Percentiles rank a stretch among this genome's conserved stretches.
These are phyloP conservation scores for Ensete glaucum DNA, from an alignment of 176 grass and related monocot species.

Conservation along the genomic window DNA sequence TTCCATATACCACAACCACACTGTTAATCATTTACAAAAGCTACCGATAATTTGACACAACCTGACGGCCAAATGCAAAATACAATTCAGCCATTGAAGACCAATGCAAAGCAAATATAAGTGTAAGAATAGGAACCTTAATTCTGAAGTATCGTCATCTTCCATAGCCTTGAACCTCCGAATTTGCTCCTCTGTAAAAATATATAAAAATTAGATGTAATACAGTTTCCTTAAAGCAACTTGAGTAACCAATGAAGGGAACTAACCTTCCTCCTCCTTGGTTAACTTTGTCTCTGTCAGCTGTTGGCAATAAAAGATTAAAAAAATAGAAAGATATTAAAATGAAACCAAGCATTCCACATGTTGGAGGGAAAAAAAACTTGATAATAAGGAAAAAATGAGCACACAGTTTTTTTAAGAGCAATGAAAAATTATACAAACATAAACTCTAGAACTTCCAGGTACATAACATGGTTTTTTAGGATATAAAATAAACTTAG, in stretches of 20 bases:
- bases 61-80: too few species aligned
- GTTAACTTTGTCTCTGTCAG: slow-evolving; percentile 72
- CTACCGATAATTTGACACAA: too few species aligned
- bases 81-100: too few species aligned
- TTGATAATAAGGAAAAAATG: neutral
- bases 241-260: slow-evolving; percentile 20
- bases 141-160: slow-evolving; percentile 58
- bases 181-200: slow-evolving; percentile 46
- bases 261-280: slow-evolving; percentile 68
- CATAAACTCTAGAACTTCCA: neutral
- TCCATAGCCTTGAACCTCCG: slow-evolving; percentile 69
- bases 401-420: neutral
- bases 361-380: neutral
- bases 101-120: slow-evolving; percentile 11
- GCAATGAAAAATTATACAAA: neutral
- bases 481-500: neutral
- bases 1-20: neutral
- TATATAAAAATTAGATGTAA: slow-evolving; percentile 24
- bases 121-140: slow-evolving; percentile 40
- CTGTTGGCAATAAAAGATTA: slow-evolving; percentile 30
- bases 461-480: neutral
- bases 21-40: neutral
- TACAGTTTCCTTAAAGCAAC: neutral
- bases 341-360: neutral
- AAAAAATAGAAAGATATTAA: slow-evolving; percentile 10